phyloP scores from a whole-genome alignment of 805 yeast species.

The Tetrapisispora fleetii region DNA sequence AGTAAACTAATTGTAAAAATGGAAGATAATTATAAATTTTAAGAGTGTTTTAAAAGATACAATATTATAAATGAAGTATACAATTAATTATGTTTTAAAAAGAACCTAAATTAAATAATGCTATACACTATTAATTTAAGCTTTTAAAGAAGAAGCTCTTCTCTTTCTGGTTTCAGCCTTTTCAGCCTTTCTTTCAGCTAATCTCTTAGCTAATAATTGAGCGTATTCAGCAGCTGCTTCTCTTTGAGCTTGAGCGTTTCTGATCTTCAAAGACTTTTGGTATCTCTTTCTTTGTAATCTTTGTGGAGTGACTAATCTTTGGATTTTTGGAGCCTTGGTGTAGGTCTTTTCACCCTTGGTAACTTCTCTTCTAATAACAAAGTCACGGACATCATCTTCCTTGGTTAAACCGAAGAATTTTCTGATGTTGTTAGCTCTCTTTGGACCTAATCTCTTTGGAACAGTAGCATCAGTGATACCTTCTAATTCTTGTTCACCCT shows the following conservation, averaged over 20 bases:
- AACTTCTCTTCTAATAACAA: constrained; percentile 96
- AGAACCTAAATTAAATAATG: constrained; percentile 3
- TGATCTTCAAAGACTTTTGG: constrained; percentile 84
- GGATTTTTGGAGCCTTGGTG: constrained; percentile 99
- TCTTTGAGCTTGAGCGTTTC: constrained; percentile 97
- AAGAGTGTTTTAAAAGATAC: constrained; percentile 5
- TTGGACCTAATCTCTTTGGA: constrained; percentile 99
- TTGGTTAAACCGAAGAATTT: constrained; percentile 84
- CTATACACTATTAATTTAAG: constrained; percentile 35
- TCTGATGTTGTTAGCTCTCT: constrained; percentile 99
- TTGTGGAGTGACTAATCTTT: constrained; percentile 98
- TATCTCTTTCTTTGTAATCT: constrained; percentile 98
- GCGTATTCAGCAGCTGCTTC: constrained; percentile 99
- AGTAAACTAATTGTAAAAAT: background rate
- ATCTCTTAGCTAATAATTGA: constrained; percentile 95
- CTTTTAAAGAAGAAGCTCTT: constrained; percentile 98
- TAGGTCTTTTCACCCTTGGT: constrained; percentile 96
- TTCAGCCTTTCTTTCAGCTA: constrained; percentile 96
- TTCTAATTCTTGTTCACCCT: constrained; percentile 91
- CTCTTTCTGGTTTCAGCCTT: constrained; percentile 98
- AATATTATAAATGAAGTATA: constrained; percentile 7
- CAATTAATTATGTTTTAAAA: constrained; percentile 5
- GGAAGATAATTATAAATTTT: constrained; percentile 3
- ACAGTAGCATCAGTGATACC: constrained; percentile 91
- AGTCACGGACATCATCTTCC: constrained; percentile 50